Evolutionary conservation across 306 rosid species (phyloP).

Genomic region (Castanea sativa): DNA sequence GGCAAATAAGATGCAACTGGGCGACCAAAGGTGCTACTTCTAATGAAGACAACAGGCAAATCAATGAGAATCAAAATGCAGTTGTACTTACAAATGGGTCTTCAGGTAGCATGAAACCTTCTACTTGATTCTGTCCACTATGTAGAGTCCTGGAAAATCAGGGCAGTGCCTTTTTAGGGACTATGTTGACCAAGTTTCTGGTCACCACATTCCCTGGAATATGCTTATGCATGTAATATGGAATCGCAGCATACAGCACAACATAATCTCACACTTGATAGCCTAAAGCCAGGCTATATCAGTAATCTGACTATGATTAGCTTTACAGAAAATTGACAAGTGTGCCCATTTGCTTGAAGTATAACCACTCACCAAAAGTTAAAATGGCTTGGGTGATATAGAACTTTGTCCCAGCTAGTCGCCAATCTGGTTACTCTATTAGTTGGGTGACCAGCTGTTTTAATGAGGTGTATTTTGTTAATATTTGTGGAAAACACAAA

Average conservation of each 20-base stretch:
- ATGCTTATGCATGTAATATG: constrained; percentile 3
- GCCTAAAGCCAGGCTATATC: background rate
- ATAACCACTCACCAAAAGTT: background rate
- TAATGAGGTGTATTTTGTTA: background rate
- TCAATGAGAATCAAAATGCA: constrained; percentile 51
- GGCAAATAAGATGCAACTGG: constrained; percentile 67
- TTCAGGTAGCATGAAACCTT: constrained; percentile 41
- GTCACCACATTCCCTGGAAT: background rate
- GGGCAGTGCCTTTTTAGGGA: background rate
- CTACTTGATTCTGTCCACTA: constrained; percentile 2
- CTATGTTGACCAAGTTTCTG: background rate
- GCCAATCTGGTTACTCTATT: background rate
- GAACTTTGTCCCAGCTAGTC: background rate
- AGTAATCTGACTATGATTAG: background rate
- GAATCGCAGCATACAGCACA: background rate
- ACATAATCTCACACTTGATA: background rate
- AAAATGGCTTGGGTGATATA: background rate
- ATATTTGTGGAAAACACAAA: background rate
- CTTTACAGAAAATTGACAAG: background rate
- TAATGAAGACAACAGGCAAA: constrained; percentile 48
- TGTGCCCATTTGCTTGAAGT: background rate
- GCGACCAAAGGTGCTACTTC: constrained; percentile 58
- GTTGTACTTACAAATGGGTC: constrained; percentile 64
- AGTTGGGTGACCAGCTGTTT: background rate
- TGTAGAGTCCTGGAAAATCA: background rate